Evolutionary conservation across 2,329 filamentous ascomycete genomes (phyloP), one percentile per base, ranked within the genome.

Genomic region (Venturia nashicola): DNA sequence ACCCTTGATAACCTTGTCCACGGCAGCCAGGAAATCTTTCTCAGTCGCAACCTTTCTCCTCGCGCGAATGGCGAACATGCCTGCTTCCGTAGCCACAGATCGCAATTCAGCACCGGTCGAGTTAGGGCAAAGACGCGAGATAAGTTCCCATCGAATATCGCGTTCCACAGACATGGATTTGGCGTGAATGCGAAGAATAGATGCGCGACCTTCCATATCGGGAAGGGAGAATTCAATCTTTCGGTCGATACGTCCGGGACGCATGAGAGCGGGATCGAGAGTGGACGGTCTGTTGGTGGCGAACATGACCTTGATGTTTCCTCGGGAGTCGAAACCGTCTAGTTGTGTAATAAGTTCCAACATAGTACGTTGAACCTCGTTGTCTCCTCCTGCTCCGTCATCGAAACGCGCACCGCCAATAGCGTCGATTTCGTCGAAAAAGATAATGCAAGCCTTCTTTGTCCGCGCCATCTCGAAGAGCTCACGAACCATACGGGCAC

Each of bases 251-350:
- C 93, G 92, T 40, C 93, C 93, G 12, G 93, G 93, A 79, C 93
- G 85, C 91, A 97, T 97, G 68, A 97, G 83, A 2, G 93, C 93
- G n/a, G 93, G 93, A 73, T 97, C 93, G 64, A 97, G 83, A 4
- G 93, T 97, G 4, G 91, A 96, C 3, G 93, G 93, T 75, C 93
- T 84, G 83, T 97, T 97, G 74, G 93, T 97, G 65, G 93, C 93
- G 73, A 97, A 97, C 93, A 97, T 97, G 77, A 97, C 93, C 79
- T 97, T 97, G 83, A 97, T 97, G 77, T 97, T 97, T 75, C 93
- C 93, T 76, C 93, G 84, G 60, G 91, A 90, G 73, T 97, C 93
- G 80, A 97, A 97, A 67, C 93, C 93, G 72, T 97, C 93, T 59
- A 97, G 82, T 76, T 97, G 93, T 42, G 93, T 97, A 73, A 97